Base-by-base conservation (phyloP, 108 stramenopile species). In the Cyclotella atomus region DNA sequence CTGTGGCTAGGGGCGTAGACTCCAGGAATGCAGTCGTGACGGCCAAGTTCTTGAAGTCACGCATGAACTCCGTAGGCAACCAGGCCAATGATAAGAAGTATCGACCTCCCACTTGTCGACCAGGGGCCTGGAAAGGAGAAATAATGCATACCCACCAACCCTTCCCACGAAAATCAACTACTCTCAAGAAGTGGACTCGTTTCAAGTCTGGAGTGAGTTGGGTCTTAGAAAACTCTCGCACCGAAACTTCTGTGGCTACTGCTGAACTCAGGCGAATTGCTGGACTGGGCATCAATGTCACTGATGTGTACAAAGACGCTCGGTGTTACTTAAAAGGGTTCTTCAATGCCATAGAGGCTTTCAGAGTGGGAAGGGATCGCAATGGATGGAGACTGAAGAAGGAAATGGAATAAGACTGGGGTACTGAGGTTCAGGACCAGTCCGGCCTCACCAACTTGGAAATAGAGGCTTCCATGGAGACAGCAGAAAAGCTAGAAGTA, bases 271-370 rank as follows among this genome's bases (percentile, higher is more conserved):
- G 63, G 15, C 3, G 63, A 4, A 24, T 35, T 8, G 63, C 63
- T 6, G 63, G 63, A 14, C 34, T 65, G 24, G 63, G 63, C 9
- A 29, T 65, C 3, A 65, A n/a, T n/a, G n/a, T n/a, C n/a, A n/a
- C n/a, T n/a, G n/a, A n/a, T n/a, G n/a, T n/a, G n/a, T n/a, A n/a
- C 36, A 15, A 36, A 3, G 21, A 45, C 24, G 24, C 4, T 4
- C 32, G 63, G 15, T 29, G 27, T 35, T 65, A 65, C 63, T 15
- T 65, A 23, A 45, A 49, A 25, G 63, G 45, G 6, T 47, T 41
- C 46, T 65, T 65, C 63, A 47, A 47, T 25, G 63, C 63, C 7
- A 25, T 65, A 10, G 63, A 65, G 34, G 46, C 45, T 43, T 65
- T 45, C 23, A 23, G 63, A 16, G 12, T 8, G 8, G 35, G 15